A percentile compares a stretch with the other conserved stretches of the same genome.
phyloP scores from a whole-genome alignment of 75 land plant species.

The Isoetes taiwanensis region DNA sequence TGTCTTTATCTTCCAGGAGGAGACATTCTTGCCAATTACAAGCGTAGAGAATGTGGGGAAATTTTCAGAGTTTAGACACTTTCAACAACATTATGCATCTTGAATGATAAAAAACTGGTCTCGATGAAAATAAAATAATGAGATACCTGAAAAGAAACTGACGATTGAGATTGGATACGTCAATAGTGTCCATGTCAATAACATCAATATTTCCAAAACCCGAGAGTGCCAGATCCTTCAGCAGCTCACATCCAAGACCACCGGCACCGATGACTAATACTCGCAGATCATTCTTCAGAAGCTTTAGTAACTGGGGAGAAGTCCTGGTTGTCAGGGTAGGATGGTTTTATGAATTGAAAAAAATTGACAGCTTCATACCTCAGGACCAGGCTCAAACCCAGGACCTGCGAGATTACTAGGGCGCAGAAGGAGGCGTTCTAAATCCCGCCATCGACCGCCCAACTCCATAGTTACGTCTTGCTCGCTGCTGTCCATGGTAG shows the following conservation, averaged over 20 bases:
- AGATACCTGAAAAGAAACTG: slow-evolving; percentile 93
- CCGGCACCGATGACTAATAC: slow-evolving; percentile 96
- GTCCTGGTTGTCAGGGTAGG: neutral
- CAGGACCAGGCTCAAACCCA: slow-evolving; percentile 59
- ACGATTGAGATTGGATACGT: slow-evolving; percentile 92
- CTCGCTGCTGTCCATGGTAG: no score
- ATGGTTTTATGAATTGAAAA: neutral
- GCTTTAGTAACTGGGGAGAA: slow-evolving; percentile 50
- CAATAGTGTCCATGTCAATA: slow-evolving; percentile 98
- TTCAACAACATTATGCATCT: no score
- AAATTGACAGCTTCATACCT: slow-evolving; percentile 23
- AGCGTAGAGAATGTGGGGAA: no score
- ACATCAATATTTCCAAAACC: slow-evolving; percentile 86
- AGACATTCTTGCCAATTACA: no score
- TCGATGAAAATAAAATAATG: neutral
- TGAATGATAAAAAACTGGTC: no score
- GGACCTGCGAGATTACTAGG: slow-evolving; percentile 68
- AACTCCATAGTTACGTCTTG: neutral
- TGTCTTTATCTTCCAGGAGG: no score
- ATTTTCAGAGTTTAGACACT: no score
- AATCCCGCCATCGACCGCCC: slow-evolving; percentile 56
- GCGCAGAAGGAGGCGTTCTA: slow-evolving; percentile 74
- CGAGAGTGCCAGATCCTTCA: slow-evolving; percentile 84
- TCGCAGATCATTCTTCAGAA: slow-evolving; percentile 39
- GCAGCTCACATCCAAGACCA: slow-evolving; percentile 89